Evolutionary conservation across 345 rosid species (phyloP), one percentile per base, ranked within the genome.

Genomic region (Eucalyptus marginata): DNA sequence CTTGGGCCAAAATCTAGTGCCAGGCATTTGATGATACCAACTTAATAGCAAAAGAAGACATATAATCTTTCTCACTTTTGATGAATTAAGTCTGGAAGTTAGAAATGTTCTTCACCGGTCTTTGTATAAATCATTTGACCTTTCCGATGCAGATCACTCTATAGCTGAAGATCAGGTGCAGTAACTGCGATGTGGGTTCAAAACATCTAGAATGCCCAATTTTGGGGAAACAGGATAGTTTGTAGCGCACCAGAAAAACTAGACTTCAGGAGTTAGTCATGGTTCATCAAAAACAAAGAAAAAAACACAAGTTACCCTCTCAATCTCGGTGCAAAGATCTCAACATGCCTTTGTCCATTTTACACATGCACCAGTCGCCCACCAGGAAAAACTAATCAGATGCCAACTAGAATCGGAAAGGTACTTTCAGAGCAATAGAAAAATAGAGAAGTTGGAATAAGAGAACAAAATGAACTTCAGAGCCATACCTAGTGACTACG

Each of bases 401-500:
- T 59, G 31, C 71, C 36, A 29, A 62, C 3, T 62, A 62, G 71
- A n/a, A 14, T 64, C 2, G 10, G 40, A 16, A 33, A 62, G 68
- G 68, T 62, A 62, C 33, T 62, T 62, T 29, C 68, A 62, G 31
- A 62, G 33, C 76, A n/a, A 5, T 64, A 64, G 76, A 64, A 64
- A 64, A 64, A n/a, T 64, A 64, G 40, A 64, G 16, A 27, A 12
- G 68, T 27, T 62, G 68, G 68, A 62, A 29, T 62, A 62, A 62
- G 68, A 62, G 68, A 62, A 62, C 31, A 62, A 12, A 13, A 62
- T 3, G 58, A 66, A 43, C 44, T 84, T 54, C 89, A 91, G 89
- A 93, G 96, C 94, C 92, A 86, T 89, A 91, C 66, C 87, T 86
- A 47, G 92, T 80, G 89, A 64, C 76, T 64, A n/a, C 5, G 5